Evolutionary conservation across 2,329 filamentous ascomycete species (phyloP), one percentile per base, ranked within the genome.

Genomic region (Talaromyces pinophilus): DNA sequence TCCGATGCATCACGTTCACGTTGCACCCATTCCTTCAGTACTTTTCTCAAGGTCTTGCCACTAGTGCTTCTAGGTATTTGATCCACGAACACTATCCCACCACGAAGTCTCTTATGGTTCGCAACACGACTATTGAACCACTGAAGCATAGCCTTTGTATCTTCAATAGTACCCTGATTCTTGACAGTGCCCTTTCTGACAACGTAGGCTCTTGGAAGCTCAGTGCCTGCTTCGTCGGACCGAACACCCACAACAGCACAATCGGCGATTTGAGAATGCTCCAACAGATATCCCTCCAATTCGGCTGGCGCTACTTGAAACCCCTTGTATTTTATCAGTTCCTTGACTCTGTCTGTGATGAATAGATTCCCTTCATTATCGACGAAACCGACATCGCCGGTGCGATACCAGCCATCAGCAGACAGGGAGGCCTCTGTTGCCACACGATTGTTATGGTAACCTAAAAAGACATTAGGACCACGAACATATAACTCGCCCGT

Each of bases 381-480:
- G 38, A 80, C 73, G 1, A 70, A 75, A 55, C 80, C 81, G 0
- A 83, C 77, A 64, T 84, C 82, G 0, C 82, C 82, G 0, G 82
- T 84, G 57, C 80, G 80, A 62, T 81, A 81, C 81, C 81, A 83
- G 0, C 78, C 79, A 2, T 72, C 60, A 11, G 74, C 67, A 4
- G 77, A 76, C 52, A 83, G 81, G 2, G 72, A 76, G 10, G 76
- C 75, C 30, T 72, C 69, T 25, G 77, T 82, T 0, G 77, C 77
- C 38, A 78, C 75, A 3, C 77, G 72, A 38, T 81, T 77, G 70
- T 80, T 79, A 4, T 76, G 78, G 65, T 83, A 83, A 1, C 80
- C 76, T 0, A 69, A 70, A 4, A 80, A 79, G n/a, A 83, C 77
- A 59, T 82, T 81, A 4, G 81, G 80, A 0, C 80, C 80, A 13